phyloP scores from a whole-genome alignment of 1,284 basidiomycete species.

The Cutaneotrichosporon arboriforme region DNA sequence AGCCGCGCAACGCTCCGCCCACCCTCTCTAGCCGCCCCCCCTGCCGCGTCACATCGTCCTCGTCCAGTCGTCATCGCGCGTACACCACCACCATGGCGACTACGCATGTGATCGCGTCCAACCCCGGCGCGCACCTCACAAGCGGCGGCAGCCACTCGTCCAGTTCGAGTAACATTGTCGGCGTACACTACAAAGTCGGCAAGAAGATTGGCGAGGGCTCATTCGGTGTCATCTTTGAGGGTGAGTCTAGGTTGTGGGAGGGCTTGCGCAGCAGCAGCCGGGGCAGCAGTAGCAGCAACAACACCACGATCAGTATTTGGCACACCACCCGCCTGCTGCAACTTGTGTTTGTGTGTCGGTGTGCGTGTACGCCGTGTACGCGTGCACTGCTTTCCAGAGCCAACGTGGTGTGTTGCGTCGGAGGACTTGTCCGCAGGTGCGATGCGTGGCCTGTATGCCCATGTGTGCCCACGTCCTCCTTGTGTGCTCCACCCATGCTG shows the following conservation, averaged over 20 bases:
- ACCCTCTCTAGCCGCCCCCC: background rate
- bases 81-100: constrained; percentile 36
- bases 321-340: no score
- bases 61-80: constrained; percentile 1
- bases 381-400: no score
- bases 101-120: constrained; percentile 48
- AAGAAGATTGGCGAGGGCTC: constrained; percentile 68
- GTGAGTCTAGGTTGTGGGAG: constrained; percentile 48
- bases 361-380: no score
- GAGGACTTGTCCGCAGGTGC: no score
- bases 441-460: no score
- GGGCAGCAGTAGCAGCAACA: no score
- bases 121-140: constrained; percentile 41
- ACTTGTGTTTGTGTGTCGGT: no score
- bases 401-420: no score
- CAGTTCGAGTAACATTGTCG: constrained; percentile 49
- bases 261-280: no score
- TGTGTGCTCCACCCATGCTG: background rate
- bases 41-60: background rate
- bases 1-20: background rate
- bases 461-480: background rate
- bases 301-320: no score
- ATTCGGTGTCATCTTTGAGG: constrained; percentile 96
- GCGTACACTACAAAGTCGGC: constrained; percentile 58
- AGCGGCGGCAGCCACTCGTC: constrained; percentile 34